Evolutionary conservation across 106 monocot genomes (phyloP), one percentile per base, ranked within the genome.

Genomic region (Allium fistulosum): DNA sequence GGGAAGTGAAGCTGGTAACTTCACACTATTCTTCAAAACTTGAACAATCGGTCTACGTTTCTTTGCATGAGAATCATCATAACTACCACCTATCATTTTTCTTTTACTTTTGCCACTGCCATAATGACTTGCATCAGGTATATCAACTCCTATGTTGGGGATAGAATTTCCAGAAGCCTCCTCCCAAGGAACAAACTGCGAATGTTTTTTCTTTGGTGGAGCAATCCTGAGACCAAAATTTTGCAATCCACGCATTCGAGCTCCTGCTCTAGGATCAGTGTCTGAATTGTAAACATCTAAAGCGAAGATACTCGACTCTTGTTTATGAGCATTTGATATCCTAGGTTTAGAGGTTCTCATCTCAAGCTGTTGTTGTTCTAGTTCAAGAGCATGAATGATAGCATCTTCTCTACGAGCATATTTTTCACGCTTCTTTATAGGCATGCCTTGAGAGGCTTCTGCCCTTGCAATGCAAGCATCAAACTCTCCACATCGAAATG

Each of bases 401-500:
- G 97, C 97, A 78, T 99, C 92, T 67, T 92, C 97, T 76, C 97
- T 75, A 13, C 92, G 89, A 22, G 97, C 97, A 74, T 99, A 99
- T 75, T 99, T 99, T 77, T 99, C 97, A 57, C 97, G 77, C 77
- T 99, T 93, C 76, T 87, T 87, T 70, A 88, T 92, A 18, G 89
- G 89, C 75, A 69, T 77, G 15, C 87, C 88, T 15, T 85, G 87
- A 10, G 88, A 77, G 56, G 92, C 84, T 82, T 92, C 97, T 62
- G 92, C 97, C 76, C 79, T 84, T 77, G 92, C 97, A 59, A 99
- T 99, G 79, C 92, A 99, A 71, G 87, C 82, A 81, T 99, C 97
- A 81, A 99, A 99, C 65, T 99, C 92, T 49, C 97, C 92, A 74
- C 97, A 99, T n/a, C 97, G 81, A 81, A 99, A 99, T 58, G 92